Percentiles rank a stretch among this genome's conserved stretches.
Conservation (phyloP, 768 basidiomycete genomes). For the Auriscalpium vulgare region DNA sequence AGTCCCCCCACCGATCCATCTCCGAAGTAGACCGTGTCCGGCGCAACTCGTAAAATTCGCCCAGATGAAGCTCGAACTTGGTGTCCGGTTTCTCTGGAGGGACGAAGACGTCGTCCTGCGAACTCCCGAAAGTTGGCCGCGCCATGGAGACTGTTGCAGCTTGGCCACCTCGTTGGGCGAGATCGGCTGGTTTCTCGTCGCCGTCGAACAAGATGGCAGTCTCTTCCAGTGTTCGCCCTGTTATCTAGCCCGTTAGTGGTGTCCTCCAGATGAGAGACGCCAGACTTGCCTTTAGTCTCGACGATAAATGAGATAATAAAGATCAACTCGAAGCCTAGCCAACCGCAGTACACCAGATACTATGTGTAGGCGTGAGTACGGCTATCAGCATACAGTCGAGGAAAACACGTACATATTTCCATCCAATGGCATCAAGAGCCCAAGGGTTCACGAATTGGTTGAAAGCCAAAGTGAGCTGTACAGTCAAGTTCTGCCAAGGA, state of each 20-base stretch:
- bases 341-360: slow-evolving; percentile 59
- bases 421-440: slow-evolving; percentile 44
- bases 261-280: background rate
- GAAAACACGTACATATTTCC: slow-evolving; percentile 29
- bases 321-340: slow-evolving; percentile 51
- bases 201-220: slow-evolving; percentile 69
- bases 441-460: slow-evolving; percentile 78
- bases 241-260: slow-evolving; percentile 8
- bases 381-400: background rate
- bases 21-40: background rate
- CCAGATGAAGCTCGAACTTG: background rate
- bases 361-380: slow-evolving; percentile 11
- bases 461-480: slow-evolving; percentile 63
- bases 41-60: slow-evolving; percentile 1
- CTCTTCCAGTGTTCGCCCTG: slow-evolving; percentile 63
- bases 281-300: slow-evolving; percentile 48
- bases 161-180: slow-evolving; percentile 40
- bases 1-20: slow-evolving; percentile 1
- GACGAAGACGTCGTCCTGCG: background rate
- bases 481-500: slow-evolving; percentile 42
- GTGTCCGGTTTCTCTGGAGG: background rate
- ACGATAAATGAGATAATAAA: slow-evolving; percentile 50
- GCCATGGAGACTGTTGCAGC: slow-evolving; percentile 33
- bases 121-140: background rate
- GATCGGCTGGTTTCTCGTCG: slow-evolving; percentile 33